These are phyloP conservation scores for Nothophaeocryptopus gaeumannii DNA, from an alignment of 2,329 filamentous ascomycete genomes.

Conservation along the genomic window DNA sequence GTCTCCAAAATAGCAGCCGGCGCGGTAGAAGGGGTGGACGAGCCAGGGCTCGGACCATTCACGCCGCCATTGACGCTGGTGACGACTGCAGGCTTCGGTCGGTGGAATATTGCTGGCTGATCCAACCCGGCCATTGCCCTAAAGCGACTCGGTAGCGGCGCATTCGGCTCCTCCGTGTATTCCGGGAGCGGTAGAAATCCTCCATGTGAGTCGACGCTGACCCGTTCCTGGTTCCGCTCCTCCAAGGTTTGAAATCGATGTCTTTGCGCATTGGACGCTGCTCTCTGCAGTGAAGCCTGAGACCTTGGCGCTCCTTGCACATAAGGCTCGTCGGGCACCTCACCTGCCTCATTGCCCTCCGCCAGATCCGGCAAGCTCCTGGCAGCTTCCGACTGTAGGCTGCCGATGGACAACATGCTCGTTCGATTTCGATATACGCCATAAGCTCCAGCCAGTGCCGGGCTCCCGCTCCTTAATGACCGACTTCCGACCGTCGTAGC, in stretches of 20 bases:
- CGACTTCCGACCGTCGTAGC: slow-evolving; percentile 32
- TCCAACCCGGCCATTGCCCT: slow-evolving; percentile 38
- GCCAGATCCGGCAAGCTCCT: slow-evolving; percentile 33
- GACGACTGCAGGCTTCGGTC: slow-evolving; percentile 17
- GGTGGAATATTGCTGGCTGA: slow-evolving; percentile 22
- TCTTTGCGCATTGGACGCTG: slow-evolving; percentile 64
- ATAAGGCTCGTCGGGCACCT: slow-evolving; percentile 36
- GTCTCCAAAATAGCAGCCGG: slow-evolving; percentile 23
- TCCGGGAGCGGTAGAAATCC: slow-evolving; percentile 81
- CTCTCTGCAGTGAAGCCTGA: slow-evolving; percentile 34
- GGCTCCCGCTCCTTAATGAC: slow-evolving; percentile 17
- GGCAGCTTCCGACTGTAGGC: slow-evolving; percentile 29
- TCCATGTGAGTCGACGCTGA: slow-evolving; percentile 63
- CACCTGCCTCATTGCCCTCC: slow-evolving; percentile 29
- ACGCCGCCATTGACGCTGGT: slow-evolving; percentile 13
- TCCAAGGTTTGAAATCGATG: slow-evolving; percentile 63
- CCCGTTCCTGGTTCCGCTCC: slow-evolving; percentile 46
- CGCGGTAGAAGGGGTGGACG: slow-evolving; percentile 22
- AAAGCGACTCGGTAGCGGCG: slow-evolving; percentile 37
- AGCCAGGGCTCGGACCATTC: slow-evolving; percentile 4
- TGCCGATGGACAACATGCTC: slow-evolving; percentile 27
- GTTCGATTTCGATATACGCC: slow-evolving; percentile 15
- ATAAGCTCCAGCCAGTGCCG: slow-evolving; percentile 8
- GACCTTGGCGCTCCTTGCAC: slow-evolving; percentile 35
- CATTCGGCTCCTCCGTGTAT: slow-evolving; percentile 61